Percentiles rank a stretch among this genome's conserved stretches.
Evolutionary conservation across 345 rosid species (phyloP).

Genomic region (Garcia nutans): DNA sequence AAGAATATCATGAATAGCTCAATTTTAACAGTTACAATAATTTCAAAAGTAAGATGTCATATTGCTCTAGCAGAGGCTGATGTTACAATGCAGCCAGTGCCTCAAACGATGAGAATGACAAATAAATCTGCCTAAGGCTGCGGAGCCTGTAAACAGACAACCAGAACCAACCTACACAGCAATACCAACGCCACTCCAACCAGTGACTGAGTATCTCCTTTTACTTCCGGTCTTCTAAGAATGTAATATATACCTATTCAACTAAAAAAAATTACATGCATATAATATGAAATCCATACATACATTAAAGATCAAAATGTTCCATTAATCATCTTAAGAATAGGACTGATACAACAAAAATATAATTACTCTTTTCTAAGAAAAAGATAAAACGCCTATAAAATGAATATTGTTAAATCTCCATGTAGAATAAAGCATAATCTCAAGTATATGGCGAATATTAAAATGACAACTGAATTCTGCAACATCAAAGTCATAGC

Average conservation of each 20-base stretch:
- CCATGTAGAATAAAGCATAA: no score
- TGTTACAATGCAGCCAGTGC: not conserved
- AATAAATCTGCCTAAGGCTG: not conserved
- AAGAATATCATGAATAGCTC: not conserved
- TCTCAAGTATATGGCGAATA: no score
- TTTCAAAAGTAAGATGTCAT: not conserved
- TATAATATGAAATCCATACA: no score
- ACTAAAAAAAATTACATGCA: not conserved
- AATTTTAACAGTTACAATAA: not conserved
- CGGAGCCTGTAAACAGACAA: not conserved
- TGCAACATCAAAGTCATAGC: not conserved
- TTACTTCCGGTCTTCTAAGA: not conserved
- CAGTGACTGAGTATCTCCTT: not conserved
- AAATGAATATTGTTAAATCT: no score
- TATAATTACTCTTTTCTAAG: no score
- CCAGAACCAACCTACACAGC: not conserved
- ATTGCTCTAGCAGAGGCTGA: not conserved
- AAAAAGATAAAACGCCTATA: no score
- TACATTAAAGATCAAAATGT: no score
- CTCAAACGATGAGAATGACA: not conserved
- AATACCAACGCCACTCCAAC: no score
- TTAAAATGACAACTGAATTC: not conserved
- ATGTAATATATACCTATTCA: no score
- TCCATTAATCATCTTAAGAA: no score
- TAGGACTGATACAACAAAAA: no score